Evolutionary conservation across 208 protist genomes (phyloP), one percentile per base, ranked within the genome.

Genomic region (Baffinella frigidus): DNA sequence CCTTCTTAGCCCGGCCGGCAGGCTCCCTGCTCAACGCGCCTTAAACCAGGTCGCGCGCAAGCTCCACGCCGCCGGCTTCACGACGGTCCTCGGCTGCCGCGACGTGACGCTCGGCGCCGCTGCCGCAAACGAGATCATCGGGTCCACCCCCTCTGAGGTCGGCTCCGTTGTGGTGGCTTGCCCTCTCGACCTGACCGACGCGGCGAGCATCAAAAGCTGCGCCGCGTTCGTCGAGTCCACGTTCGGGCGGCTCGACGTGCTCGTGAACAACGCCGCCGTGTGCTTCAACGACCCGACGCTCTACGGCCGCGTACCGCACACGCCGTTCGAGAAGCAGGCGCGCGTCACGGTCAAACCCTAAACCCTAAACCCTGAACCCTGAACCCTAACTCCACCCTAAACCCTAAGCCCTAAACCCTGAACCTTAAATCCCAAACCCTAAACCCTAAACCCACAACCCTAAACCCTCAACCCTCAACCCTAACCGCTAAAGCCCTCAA

Each of bases 251-350:
- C 7, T 92, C 0, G 71, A 92, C 68, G 72, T 74, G 44, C 89
- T 92, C 9, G 89, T 92, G 17, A 92, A 92, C 89, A 92, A 92
- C 45, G 89, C 89, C 0, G 89, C 36, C 30, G 71, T 92, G 17
- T 48, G 41, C 44, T 92, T 92, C 89, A 92, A 92, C 61, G 81
- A 71, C 35, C 62, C 81, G 17, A 90, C 61, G 17, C 80, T 87
- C 27, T 87, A 87, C 50, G 80, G 64, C 30, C 35, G 33, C 5
- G 41, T 50, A 0, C 51, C 33, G 24, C 36, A 48, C 38, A 92
- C 89, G 43, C 89, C 89, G 0, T 92, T 92, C 38, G 35, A 39
- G 20, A 0, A 81, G 89, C 89, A 92, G 89, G 68, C 68, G 17
- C 48, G 17, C 17, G 48, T 56, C n/a, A n/a, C n/a, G n/a, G n/a